Evolutionary conservation across 352 stramenopile species (phyloP).

Genomic region (Phytophthora fragariaefolia): DNA sequence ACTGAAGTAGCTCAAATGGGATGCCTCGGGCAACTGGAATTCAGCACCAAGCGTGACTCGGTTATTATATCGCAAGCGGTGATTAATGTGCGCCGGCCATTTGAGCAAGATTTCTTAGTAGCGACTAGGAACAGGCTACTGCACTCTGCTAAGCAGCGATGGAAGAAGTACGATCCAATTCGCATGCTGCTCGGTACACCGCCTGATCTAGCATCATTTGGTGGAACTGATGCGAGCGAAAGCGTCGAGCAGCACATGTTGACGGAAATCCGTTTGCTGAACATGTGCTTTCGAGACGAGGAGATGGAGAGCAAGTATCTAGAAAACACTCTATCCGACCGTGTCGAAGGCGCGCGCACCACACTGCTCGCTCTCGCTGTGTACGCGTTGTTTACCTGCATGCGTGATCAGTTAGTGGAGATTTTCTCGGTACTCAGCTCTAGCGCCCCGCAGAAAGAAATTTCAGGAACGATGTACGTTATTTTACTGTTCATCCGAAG

Average conservation of each 20-base stretch:
- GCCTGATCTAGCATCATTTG: constrained; percentile 45
- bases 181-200: constrained; percentile 61
- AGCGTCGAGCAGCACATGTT: constrained; percentile 73
- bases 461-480: constrained; percentile 37
- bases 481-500: constrained; percentile 47
- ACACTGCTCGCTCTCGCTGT: constrained; percentile 61
- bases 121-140: constrained; percentile 60
- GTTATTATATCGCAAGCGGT: constrained; percentile 52
- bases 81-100: constrained; percentile 42
- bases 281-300: constrained; percentile 69
- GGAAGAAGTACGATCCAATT: constrained; percentile 67
- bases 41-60: constrained; percentile 69
- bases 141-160: constrained; percentile 55
- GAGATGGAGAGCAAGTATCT: constrained; percentile 84
- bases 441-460: constrained; percentile 19
- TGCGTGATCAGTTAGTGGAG: constrained; percentile 70
- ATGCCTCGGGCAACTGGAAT: constrained; percentile 66
- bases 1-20: constrained; percentile 69
- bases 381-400: constrained; percentile 70
- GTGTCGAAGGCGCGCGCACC: constrained; percentile 67
- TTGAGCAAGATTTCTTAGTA: constrained; percentile 64
- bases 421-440: constrained; percentile 44
- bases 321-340: constrained; percentile 62
- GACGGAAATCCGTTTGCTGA: constrained; percentile 59
- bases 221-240: constrained; percentile 42